phyloP scores from a whole-genome alignment of 768 basidiomycete species.

The Suillus hirtellus region DNA sequence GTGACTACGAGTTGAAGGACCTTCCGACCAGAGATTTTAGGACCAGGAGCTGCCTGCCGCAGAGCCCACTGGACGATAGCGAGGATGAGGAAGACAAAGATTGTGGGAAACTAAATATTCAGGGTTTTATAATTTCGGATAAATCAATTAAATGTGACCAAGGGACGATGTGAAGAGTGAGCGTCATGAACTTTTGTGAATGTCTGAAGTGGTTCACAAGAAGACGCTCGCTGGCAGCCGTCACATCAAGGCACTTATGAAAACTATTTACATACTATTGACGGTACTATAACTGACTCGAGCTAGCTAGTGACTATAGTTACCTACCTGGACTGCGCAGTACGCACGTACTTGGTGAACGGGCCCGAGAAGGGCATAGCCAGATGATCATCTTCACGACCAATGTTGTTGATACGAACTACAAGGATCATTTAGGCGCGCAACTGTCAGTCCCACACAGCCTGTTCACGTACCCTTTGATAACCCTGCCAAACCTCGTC shows the following conservation, averaged over 20 bases:
- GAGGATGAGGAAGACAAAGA: constrained; percentile 33
- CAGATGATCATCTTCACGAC: too few relatives aligned
- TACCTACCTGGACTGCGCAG: too few relatives aligned
- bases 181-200: constrained; percentile 3
- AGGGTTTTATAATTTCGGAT: constrained; percentile 47
- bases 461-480: background rate
- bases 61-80: constrained; percentile 38
- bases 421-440: background rate
- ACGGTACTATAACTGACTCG: too few relatives aligned
- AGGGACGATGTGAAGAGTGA: constrained; percentile 14
- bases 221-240: constrained; percentile 6
- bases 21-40: constrained; percentile 23
- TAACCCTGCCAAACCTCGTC: background rate
- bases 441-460: constrained; percentile 1
- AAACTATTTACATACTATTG: background rate
- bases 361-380: too few relatives aligned
- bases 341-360: too few relatives aligned
- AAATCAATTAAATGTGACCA: constrained; percentile 21
- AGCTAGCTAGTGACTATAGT: too few relatives aligned
- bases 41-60: constrained; percentile 51
- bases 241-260: constrained; percentile 14
- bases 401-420: too few relatives aligned
- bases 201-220: constrained; percentile 10
- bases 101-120: constrained; percentile 35
- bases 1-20: constrained; percentile 15